Percentiles rank a stretch among this genome's conserved stretches.
These are phyloP conservation scores for Gypsophila paniculata DNA, from an alignment of 179 eudicot species.

Conservation along the genomic window DNA sequence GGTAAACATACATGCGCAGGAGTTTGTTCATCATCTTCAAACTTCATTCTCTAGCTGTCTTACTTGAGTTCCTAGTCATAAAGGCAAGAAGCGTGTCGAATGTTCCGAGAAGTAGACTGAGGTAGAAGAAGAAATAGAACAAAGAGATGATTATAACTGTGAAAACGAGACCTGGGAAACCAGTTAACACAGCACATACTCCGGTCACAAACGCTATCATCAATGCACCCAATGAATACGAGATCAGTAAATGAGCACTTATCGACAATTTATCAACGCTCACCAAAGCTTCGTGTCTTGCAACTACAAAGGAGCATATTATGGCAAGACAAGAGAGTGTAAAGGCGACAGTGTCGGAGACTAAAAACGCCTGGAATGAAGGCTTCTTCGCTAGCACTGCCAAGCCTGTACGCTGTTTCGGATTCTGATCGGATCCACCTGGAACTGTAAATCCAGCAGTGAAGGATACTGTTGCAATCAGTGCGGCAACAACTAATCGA, in stretches of 20 bases:
- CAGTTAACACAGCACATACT: constrained; percentile 10
- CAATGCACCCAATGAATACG: constrained; percentile 16
- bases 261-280: neutral
- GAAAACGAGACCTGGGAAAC: neutral
- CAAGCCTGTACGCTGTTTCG: neutral
- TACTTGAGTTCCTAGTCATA: constrained; percentile 17
- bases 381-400: constrained; percentile 12
- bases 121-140: constrained; percentile 11
- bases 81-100: neutral
- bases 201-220: constrained; percentile 19
- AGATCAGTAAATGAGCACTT: constrained; percentile 8
- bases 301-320: constrained; percentile 12
- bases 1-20: neutral
- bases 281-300: neutral
- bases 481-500: constrained; percentile 18
- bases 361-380: constrained; percentile 17
- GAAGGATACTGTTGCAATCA: constrained; percentile 26
- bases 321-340: constrained; percentile 13
- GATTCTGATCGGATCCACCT: constrained; percentile 17
- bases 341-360: constrained; percentile 13
- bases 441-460: constrained; percentile 27
- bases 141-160: neutral
- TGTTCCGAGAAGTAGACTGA: constrained; percentile 11
- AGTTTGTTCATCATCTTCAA: neutral
- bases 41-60: constrained; percentile 11